Evolutionary conservation across 2,329 filamentous ascomycete genomes (phyloP), one percentile per base, ranked within the genome.

Genomic region (Ophiostoma pallidulum): DNA sequence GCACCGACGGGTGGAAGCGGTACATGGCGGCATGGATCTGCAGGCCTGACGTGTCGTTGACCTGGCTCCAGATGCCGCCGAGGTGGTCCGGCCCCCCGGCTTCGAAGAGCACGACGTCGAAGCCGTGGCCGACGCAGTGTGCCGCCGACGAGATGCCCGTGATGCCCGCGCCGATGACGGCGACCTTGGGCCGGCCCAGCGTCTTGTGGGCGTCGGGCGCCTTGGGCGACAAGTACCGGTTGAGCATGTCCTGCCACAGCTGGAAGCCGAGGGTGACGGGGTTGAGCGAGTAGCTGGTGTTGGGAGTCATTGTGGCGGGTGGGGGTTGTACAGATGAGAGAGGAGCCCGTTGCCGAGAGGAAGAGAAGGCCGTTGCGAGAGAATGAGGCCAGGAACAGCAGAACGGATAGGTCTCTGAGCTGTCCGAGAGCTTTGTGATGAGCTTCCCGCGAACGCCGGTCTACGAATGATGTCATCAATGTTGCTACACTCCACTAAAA

Each of bases 91-190:
- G 70, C 4, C 72, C 64, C 1, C 84, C 83, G 8, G 78, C 77
- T 60, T 94, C 87, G 54, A 94, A 94, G 33, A 94, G 77, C 18
- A 76, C 74, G 7, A 88, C 83, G 53, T 92, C 85, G 55, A 91
- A 91, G 38, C 86, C 86, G 76, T 92, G 85, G 2, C 87, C 87
- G 31, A 90, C 78, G 59, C 85, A 89, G 61, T 94, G 87, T 1
- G 85, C 80, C 0, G 88, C 88, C 8, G 86, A 79, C 1, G 86
- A 86, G 3, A 92, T 80, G 4, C 87, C 76, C 0, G 76, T 92
- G 47, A 94, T 71, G 2, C 83, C 82, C 24, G 82, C 79, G 3
- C 83, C 82, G 54, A 87, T 80, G 28, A 86, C 69, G 3, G 82
- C 83, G 48, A 87, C 71, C 50, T 74, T 80, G 13, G 86, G 82